Base-by-base conservation (phyloP, 495 filamentous ascomycete species). In the Penicillium angulare region DNA sequence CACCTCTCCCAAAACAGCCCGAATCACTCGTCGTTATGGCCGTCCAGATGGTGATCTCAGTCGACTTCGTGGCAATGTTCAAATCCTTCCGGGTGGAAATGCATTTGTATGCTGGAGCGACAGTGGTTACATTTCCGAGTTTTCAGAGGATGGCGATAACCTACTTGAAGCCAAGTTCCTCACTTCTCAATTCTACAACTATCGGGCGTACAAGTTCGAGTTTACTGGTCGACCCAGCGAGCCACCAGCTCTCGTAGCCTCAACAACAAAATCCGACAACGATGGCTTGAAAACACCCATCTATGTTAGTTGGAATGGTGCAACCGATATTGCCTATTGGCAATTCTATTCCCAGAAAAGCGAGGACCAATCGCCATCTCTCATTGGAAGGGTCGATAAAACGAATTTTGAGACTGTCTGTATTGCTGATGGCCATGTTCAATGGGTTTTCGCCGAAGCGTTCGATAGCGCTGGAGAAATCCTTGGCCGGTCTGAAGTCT, bases 1-100 rank as follows among this genome's bases (percentile, higher is more conserved):
- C n/a, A n/a, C n/a, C n/a, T n/a, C 21, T 1, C 65, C 61, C 59
- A 58, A 55, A 51, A 74, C 60, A 33, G 75, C 77, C 0, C 68
- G 57, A 33, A 29, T 60, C 49, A 51, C 53, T 18, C 35, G 56
- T 1, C 57, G 55, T 22, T 75, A 61, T 46, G 43, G 43, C 7
- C 61, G 65, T 66, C 75, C 63, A 66, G 49, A 56, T 44, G 29
- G 67, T 61, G 22, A 54, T 74, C 23, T 68, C 13, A 72, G 70
- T 13, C 72, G 67, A 15, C 73, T 67, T 2, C 76, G 79, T 52
- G 80, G 79, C 5, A 78, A 72, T 45, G 68, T 75, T 15, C 80
- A 82, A 48, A 53, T 73, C 0, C 65, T 82, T 2, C 68, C 74
- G 0, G 50, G 54, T 27, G 72, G 71, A 9, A 77, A 79, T 42